Evolutionary conservation across 2,329 filamentous ascomycete species (phyloP), one percentile per base, ranked within the genome.

Genomic region (Aspergillus fumigatiaffinis): DNA sequence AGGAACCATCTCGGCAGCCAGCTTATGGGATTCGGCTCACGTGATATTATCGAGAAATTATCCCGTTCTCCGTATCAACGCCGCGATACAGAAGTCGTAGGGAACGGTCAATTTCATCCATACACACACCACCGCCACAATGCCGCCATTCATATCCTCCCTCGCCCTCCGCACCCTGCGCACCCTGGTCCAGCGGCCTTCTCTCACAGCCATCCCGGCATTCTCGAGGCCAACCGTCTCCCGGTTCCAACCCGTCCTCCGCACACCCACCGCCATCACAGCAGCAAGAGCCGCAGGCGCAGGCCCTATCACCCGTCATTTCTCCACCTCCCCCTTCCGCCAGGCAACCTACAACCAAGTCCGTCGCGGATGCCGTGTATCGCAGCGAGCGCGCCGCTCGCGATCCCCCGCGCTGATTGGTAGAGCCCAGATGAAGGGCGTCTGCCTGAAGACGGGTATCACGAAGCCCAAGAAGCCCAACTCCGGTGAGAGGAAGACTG

Each of bases 401-500:
- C 87, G 91, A 52, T 97, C 93, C 2, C 94, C 94, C 0, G 92
- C 93, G 23, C 84, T 99, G 54, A 82, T 82, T 60, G 76, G 85
- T 52, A 84, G 90, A 47, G 92, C 94, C 3, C 85, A 89, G 71
- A 87, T 96, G 78, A 97, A 97, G 81, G 94, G 93, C 66, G 94
- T 99, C 41, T 97, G 94, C 76, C 80, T 99, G 63, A 92, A 95
- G 73, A 94, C 97, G 59, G 92, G 91, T 70, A 90, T 92, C 67
- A 92, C 90, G 67, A 92, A 94, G 71, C 94, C 94, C 56, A 99
- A 99, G 87, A 99, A 99, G 79, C 94, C 94, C 64, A 99, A 99
- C 77, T 99, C 94, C 28, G 94, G 92, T 55, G 92, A 97, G 82
- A 84, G 94, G 62, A 99, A 99, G 82, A 94, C 91, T 57, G 93